Base-by-base conservation (phyloP, 1,284 basidiomycete genomes). In the Apiotrichum veenhuisii region DNA sequence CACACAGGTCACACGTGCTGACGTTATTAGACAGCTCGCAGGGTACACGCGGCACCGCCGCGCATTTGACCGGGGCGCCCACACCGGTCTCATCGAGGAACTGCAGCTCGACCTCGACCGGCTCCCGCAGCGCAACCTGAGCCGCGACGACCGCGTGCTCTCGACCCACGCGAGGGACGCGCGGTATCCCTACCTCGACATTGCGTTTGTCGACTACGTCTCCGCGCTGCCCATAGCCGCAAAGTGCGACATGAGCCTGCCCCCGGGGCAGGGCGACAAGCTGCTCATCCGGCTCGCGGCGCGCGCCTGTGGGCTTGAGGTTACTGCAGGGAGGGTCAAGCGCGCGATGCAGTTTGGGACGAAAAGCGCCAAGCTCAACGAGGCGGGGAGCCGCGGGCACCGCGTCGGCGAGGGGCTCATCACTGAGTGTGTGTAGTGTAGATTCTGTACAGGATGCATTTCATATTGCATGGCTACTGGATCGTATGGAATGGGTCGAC, bases 331-430 rank as follows among this genome's bases (percentile, higher is more conserved):
- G 49, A 80, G 90, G 59, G 91, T 88, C 68, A 98, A 98, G 78
- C 75, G 89, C 52, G 95, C 95, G 7, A 98, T 98, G 88, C 95
- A 98, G 72, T 98, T 98, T 79, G 95, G 95, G 3, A 91, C 87
- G 60, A 84, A 89, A 72, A 92, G 91, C 47, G 92, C 93, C 4
- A 85, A 93, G 67, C 93, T 98, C 20, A 55, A 58, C 5, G 51
- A 51, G 20, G 44, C 30, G 5, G 38, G 45, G 25, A 34, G 38
- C 22, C 64, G 58, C 46, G 66, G 68, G 11, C 61, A 57, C 14
- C 64, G 59, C 22, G 67, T 65, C 1, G 67, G 64, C 3, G 61
- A 64, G 40, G 59, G 60, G 50, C 23, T 42, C 18, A 36, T 54
- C 14, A 14, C 4, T 5, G 50, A 51, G 30, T 49, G 25, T 20